phyloP scores from a whole-genome alignment of 2,329 filamentous ascomycete species.

The Xylariomycetidae sp. region DNA sequence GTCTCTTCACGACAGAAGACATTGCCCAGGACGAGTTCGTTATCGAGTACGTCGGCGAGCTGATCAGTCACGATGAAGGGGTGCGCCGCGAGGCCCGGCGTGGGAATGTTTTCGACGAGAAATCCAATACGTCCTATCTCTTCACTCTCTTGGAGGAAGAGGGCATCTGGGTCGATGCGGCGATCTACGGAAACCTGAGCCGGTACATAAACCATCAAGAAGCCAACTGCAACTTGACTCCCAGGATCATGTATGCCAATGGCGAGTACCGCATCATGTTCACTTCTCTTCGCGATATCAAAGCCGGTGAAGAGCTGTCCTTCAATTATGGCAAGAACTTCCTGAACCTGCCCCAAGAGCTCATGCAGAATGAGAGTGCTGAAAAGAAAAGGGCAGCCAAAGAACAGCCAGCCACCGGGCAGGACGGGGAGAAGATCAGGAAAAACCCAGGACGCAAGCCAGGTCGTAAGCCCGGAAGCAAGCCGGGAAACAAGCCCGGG shows the following conservation, averaged over 20 bases:
- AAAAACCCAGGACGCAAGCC: constrained; percentile 26
- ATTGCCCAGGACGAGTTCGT: constrained; percentile 66
- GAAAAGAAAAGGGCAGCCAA: constrained; percentile 25
- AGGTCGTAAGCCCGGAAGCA: constrained; percentile 22
- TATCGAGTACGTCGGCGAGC: constrained; percentile 75
- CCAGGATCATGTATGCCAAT: constrained; percentile 66
- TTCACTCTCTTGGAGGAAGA: constrained; percentile 55
- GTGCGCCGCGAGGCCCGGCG: constrained; percentile 59
- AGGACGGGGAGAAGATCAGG: constrained; percentile 17
- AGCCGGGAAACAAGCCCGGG: constrained; percentile 22
- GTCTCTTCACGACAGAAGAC: constrained; percentile 65
- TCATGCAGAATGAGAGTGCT: constrained; percentile 38
- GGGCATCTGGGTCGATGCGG: constrained; percentile 66
- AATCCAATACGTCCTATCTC: constrained; percentile 58
- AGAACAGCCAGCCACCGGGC: constrained; percentile 16
- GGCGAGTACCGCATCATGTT: constrained; percentile 73
- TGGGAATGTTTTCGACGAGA: constrained; percentile 56
- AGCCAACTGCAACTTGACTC: constrained; percentile 52
- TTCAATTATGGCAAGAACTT: constrained; percentile 75
- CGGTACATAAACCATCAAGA: constrained; percentile 78
- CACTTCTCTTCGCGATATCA: constrained; percentile 59
- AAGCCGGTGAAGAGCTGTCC: constrained; percentile 68
- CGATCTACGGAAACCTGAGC: constrained; percentile 71
- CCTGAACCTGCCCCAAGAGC: constrained; percentile 52
- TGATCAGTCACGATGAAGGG: constrained; percentile 64